Evolutionary conservation across 306 rosid species (phyloP).

Genomic region (Corylus americana): DNA sequence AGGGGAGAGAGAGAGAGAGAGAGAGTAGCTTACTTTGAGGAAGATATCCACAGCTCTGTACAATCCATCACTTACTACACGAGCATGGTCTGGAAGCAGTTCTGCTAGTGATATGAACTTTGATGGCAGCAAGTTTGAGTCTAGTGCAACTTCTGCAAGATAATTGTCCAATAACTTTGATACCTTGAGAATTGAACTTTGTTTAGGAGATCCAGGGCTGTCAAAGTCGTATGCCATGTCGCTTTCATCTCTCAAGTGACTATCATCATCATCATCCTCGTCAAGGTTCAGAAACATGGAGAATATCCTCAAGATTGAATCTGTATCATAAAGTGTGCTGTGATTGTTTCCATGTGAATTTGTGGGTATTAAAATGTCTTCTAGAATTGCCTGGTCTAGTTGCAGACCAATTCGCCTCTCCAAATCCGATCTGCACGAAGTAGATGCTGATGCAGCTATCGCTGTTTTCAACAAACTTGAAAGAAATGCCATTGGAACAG

Average conservation of each 20-base stretch:
- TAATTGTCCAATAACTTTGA: conserved; percentile 83
- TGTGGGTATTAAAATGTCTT: conserved; percentile 84
- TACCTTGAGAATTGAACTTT: conserved; percentile 88
- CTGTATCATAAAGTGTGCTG: conserved; percentile 70
- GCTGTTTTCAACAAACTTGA: conserved; percentile 90
- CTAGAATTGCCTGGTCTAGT: conserved; percentile 96
- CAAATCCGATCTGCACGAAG: conserved; percentile 80
- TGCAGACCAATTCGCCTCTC: conserved; percentile 92
- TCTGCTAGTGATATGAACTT: conserved; percentile 85
- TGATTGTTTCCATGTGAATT: conserved; percentile 62
- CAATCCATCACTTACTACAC: conserved; percentile 80
- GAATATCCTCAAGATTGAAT: conserved; percentile 79
- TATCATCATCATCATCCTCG: conserved; percentile 78
- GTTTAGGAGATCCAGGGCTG: conserved; percentile 94
- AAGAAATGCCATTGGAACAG: conserved; percentile 93
- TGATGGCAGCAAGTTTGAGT: conserved; percentile 68
- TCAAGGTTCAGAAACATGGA: conserved; percentile 84
- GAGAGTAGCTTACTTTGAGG: conserved; percentile 67
- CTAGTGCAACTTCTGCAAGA: conserved; percentile 91
- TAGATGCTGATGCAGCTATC: conserved; percentile 73
- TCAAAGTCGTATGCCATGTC: conserved; percentile 89
- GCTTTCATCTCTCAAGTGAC: conserved; percentile 66
- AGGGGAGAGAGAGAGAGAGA: background rate
- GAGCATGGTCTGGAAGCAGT: conserved; percentile 93
- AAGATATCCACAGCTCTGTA: conserved; percentile 91